phyloP scores from a whole-genome alignment of 805 yeast genomes.

The Candida lessepsii region DNA sequence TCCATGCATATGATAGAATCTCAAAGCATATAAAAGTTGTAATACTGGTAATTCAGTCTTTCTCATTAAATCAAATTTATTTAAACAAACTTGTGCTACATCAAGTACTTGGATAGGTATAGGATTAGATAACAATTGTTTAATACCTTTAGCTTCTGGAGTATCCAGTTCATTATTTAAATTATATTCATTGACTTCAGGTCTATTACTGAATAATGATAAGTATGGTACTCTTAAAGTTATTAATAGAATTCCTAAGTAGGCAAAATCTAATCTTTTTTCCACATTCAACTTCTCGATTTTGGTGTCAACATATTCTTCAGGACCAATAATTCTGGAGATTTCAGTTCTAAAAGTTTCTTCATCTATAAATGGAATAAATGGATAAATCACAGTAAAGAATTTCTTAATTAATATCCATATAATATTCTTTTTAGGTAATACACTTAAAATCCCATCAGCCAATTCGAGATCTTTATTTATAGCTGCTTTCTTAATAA shows the following conservation, averaged over 20 bases:
- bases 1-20: slow-evolving; percentile 48
- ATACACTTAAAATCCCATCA: slow-evolving; percentile 38
- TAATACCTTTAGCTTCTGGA: slow-evolving; percentile 22
- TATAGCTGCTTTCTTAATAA: slow-evolving; percentile 30
- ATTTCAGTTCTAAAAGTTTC: slow-evolving; percentile 44
- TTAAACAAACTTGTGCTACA: slow-evolving; percentile 36
- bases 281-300: slow-evolving; percentile 26
- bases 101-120: slow-evolving; percentile 28
- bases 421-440: slow-evolving; percentile 56
- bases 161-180: slow-evolving; percentile 24
- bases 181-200: slow-evolving; percentile 27
- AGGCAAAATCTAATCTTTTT: slow-evolving; percentile 33
- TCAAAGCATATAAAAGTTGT: slow-evolving; percentile 53
- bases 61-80: slow-evolving; percentile 30
- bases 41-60: slow-evolving; percentile 49
- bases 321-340: slow-evolving; percentile 44
- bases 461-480: slow-evolving; percentile 38
- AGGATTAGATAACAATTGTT: slow-evolving; percentile 30
- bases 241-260: slow-evolving; percentile 33
- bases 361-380: slow-evolving; percentile 68
- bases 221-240: slow-evolving; percentile 37
- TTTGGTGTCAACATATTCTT: slow-evolving; percentile 20
- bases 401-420: slow-evolving; percentile 59
- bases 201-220: slow-evolving; percentile 36
- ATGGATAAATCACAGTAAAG: slow-evolving; percentile 59